A percentile compares a stretch with the other conserved stretches of the same genome.
Conservation (phyloP, 2,329 filamentous ascomycete genomes). For the Pezicula neosporulosa region DNA sequence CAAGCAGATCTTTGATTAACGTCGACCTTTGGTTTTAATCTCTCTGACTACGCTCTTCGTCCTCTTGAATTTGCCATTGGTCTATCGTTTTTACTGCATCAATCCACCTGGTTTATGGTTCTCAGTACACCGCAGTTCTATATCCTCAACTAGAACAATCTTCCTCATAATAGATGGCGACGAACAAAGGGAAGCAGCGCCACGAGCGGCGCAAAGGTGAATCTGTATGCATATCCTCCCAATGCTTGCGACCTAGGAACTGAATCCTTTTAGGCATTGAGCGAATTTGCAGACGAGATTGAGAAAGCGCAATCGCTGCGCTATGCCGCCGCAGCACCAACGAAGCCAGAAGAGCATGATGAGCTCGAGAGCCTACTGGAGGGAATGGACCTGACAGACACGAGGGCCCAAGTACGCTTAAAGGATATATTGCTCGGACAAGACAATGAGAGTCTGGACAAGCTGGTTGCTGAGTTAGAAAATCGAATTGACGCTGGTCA, state of each 20-base stretch:
- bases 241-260: neutral
- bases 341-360: constrained; percentile 64
- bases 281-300: constrained; percentile 96
- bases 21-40: no score
- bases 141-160: no score
- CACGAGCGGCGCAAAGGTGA: constrained; percentile 86
- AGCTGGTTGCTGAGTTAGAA: constrained; percentile 63
- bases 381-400: constrained; percentile 69
- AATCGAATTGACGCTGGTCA: constrained; percentile 76
- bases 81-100: no score
- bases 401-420: constrained; percentile 62
- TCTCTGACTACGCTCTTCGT: no score
- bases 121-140: no score
- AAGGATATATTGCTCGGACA: constrained; percentile 71
- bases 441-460: constrained; percentile 56
- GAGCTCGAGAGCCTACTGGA: constrained; percentile 84
- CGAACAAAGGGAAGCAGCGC: constrained; percentile 56
- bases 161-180: constrained; percentile 40
- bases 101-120: no score
- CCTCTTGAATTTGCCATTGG: no score
- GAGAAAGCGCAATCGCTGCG: constrained; percentile 85
- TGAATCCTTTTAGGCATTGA: constrained; percentile 58
- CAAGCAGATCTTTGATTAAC: no score
- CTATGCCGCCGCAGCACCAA: constrained; percentile 40
- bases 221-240: constrained; percentile 53